phyloP scores from a whole-genome alignment of 495 filamentous ascomycete genomes.

The Trichoderma parareesei region DNA sequence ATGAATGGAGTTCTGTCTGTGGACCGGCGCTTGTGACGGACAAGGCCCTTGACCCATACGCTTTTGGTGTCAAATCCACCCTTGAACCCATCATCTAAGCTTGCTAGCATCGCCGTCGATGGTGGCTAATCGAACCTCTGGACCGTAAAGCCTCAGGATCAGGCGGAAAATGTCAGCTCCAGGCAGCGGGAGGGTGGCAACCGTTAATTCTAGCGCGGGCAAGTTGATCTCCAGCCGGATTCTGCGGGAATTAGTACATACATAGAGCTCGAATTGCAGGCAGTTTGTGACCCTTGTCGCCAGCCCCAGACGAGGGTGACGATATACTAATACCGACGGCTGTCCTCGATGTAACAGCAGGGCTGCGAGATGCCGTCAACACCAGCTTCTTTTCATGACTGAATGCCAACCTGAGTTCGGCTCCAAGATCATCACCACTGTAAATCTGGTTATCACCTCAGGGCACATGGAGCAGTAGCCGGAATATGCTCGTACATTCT shows the following conservation, averaged over 20 bases:
- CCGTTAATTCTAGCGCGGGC: background rate
- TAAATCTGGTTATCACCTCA: too few relatives aligned
- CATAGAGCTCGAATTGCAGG: background rate
- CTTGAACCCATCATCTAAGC: background rate
- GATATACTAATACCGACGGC: background rate
- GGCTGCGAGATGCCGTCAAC: conserved; percentile 5
- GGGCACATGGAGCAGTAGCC: too few relatives aligned
- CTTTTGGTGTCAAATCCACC: background rate
- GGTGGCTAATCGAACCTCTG: background rate
- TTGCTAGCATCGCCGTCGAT: background rate
- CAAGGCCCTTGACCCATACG: too few relatives aligned
- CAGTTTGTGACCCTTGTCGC: background rate
- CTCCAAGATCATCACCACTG: too few relatives aligned
- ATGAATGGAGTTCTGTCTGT: too few relatives aligned
- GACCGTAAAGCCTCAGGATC: background rate
- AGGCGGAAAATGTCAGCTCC: background rate
- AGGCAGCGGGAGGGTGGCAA: background rate
- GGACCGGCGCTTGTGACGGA: too few relatives aligned
- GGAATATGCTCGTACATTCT: too few relatives aligned
- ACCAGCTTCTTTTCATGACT: background rate
- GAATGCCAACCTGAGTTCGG: too few relatives aligned
- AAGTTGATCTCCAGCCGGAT: background rate
- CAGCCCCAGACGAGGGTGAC: background rate
- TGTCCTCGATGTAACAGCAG: background rate
- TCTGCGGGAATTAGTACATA: background rate